Evolutionary conservation across 495 filamentous ascomycete species (phyloP).

Genomic region (Pseudevernia furfuracea): DNA sequence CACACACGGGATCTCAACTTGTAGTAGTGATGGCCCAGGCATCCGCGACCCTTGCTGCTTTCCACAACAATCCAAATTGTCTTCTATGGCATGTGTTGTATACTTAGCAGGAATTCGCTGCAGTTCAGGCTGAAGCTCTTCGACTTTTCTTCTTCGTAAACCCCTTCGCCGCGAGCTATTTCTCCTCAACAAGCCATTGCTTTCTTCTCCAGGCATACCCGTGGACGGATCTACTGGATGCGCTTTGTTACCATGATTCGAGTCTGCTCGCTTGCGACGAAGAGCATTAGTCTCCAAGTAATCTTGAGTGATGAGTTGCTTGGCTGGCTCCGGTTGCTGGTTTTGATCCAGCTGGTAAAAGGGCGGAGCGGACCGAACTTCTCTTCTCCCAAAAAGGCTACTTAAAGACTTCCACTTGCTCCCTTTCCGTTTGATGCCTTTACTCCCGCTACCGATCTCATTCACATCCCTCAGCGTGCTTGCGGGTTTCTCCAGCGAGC

Average conservation of each 20-base stretch:
- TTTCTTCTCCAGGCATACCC: slow-evolving; percentile 3
- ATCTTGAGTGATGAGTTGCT: slow-evolving; percentile 3
- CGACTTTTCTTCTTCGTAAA: slow-evolving; percentile 15
- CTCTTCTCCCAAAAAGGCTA: slow-evolving; percentile 43
- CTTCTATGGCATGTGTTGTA: slow-evolving; percentile 1
- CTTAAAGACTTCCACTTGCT: slow-evolving; percentile 55
- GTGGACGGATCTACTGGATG: background rate
- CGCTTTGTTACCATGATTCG: slow-evolving; percentile 7
- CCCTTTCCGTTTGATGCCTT: slow-evolving; percentile 35
- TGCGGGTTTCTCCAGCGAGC: slow-evolving; percentile 3
- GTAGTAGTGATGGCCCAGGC: slow-evolving; percentile 35
- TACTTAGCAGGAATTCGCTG: slow-evolving; percentile 4
- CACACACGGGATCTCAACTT: slow-evolving; percentile 73
- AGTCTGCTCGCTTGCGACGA: slow-evolving; percentile 22
- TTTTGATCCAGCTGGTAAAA: slow-evolving; percentile 29
- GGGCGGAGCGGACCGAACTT: slow-evolving; percentile 24
- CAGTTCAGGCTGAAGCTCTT: slow-evolving; percentile 7
- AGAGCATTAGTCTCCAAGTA: slow-evolving; percentile 12
- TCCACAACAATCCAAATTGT: background rate
- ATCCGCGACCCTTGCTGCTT: background rate
- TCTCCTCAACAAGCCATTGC: slow-evolving; percentile 9
- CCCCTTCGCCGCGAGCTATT: slow-evolving; percentile 18
- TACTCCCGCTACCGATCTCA: slow-evolving; percentile 14
- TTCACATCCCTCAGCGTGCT: slow-evolving; percentile 18
- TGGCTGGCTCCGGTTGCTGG: slow-evolving; percentile 1